Evolutionary conservation across 2,329 filamentous ascomycete genomes (phyloP).

Genomic region (Cordyceps pruinosa): DNA sequence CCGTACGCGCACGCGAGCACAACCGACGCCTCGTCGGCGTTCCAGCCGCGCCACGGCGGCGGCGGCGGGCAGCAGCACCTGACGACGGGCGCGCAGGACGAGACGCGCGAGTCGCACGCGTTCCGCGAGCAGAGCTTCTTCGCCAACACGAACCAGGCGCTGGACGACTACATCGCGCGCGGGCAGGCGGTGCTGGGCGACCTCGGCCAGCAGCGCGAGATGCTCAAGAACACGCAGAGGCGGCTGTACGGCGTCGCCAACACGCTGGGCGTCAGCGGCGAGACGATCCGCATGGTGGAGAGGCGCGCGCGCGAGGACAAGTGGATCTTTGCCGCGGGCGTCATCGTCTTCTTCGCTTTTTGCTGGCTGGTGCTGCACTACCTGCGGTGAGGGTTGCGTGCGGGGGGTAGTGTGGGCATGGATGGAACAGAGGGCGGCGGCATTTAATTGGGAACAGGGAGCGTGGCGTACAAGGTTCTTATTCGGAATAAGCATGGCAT

Average conservation of each 20-base stretch:
- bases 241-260: conserved; percentile 88
- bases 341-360: conserved; percentile 80
- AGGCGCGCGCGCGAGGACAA: conserved; percentile 88
- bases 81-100: conserved; percentile 51
- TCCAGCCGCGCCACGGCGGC: conserved; percentile 34
- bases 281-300: conserved; percentile 96
- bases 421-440: no score
- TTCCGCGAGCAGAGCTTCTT: conserved; percentile 88
- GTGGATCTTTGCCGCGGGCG: conserved; percentile 91
- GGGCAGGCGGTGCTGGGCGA: conserved; percentile 87
- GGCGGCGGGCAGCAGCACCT: conserved; percentile 19
- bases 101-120: conserved; percentile 70
- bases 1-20: conserved; percentile 64
- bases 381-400: conserved; percentile 50
- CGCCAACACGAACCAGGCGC: conserved; percentile 67
- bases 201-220: conserved; percentile 81
- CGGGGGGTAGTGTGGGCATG: not conserved
- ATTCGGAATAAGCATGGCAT: conserved; percentile 6
- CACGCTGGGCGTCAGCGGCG: conserved; percentile 85
- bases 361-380: conserved; percentile 88
- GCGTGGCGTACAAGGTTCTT: conserved; percentile 12
- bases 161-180: conserved; percentile 90
- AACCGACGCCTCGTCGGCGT: conserved; percentile 24
- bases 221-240: conserved; percentile 90
- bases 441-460: conserved; percentile 8